A percentile compares a stretch with the other conserved stretches of the same genome.
Evolutionary conservation across 2,329 filamentous ascomycete species (phyloP).

Genomic region (Volutella citrinella): DNA sequence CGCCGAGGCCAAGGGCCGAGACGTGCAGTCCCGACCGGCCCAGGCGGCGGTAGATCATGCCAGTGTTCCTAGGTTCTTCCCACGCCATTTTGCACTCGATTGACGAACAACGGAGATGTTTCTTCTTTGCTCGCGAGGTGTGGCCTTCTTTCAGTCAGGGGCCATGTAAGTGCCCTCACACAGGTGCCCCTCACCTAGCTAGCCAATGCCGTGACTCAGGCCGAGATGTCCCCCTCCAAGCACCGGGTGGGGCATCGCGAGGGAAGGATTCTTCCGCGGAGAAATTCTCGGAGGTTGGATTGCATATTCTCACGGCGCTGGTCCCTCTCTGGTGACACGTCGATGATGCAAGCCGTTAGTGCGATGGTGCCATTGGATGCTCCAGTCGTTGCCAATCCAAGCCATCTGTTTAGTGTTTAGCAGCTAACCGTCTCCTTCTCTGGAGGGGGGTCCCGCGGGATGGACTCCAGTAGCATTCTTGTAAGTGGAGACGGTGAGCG

Average conservation of each 20-base stretch:
- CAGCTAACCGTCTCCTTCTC: too few relatives aligned
- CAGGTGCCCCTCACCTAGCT: too few relatives aligned
- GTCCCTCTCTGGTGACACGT: constrained; percentile 9
- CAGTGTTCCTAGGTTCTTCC: constrained; percentile 42
- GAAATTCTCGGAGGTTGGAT: constrained; percentile 20
- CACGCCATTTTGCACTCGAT: constrained; percentile 35
- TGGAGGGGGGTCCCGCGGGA: constrained; percentile 17
- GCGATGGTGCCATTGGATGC: constrained; percentile 19
- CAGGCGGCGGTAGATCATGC: constrained; percentile 42
- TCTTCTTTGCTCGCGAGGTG: background rate
- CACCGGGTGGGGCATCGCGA: too few relatives aligned
- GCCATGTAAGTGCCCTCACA: too few relatives aligned
- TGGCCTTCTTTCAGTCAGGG: constrained; percentile 2
- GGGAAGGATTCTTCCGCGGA: constrained; percentile 18
- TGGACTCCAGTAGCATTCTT: constrained; percentile 24
- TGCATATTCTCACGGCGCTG: too few relatives aligned
- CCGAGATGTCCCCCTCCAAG: too few relatives aligned
- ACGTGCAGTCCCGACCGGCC: constrained; percentile 61
- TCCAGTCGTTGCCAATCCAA: too few relatives aligned
- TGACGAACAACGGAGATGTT: constrained; percentile 4
- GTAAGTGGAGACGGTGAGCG: constrained; percentile 24
- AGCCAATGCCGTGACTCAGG: too few relatives aligned
- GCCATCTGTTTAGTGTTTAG: too few relatives aligned
- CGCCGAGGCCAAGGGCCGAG: constrained; percentile 62
- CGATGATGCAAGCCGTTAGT: constrained; percentile 15